These are phyloP conservation scores for Aspergillus melleus DNA, from an alignment of 2,329 filamentous ascomycete genomes.

Conservation along the genomic window DNA sequence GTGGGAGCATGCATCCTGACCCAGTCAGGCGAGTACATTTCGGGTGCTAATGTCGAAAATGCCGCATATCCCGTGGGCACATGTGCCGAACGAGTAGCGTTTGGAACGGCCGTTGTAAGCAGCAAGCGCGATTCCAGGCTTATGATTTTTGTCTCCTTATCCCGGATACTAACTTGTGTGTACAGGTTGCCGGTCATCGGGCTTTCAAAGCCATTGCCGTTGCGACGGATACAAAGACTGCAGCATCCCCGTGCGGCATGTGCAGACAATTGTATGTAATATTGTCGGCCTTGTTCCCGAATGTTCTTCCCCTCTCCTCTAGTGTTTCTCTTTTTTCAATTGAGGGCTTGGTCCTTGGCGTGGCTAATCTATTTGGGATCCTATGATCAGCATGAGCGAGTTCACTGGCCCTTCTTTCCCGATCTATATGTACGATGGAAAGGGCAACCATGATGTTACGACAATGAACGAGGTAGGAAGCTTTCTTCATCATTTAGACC, in stretches of 20 bases:
- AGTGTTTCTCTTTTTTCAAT: background rate
- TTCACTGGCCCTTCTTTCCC: conserved; percentile 70
- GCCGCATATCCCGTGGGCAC: conserved; percentile 91
- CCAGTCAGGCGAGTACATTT: conserved; percentile 55
- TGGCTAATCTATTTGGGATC: conserved; percentile 6
- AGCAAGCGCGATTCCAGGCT: conserved; percentile 18
- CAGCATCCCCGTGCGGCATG: conserved; percentile 83
- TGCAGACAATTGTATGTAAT: conserved; percentile 77
- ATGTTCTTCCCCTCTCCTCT: background rate
- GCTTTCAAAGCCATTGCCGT: conserved; percentile 80
- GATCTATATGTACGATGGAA: conserved; percentile 89
- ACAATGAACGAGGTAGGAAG: conserved; percentile 41
- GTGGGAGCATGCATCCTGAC: conserved; percentile 81
- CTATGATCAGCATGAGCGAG: conserved; percentile 62
- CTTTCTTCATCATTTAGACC: background rate
- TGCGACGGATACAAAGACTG: conserved; percentile 71
- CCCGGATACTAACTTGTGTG: background rate
- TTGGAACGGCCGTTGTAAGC: conserved; percentile 71
- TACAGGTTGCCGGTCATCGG: conserved; percentile 46
- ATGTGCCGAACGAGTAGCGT: conserved; percentile 88
- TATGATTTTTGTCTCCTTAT: no score
- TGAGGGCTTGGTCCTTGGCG: background rate
- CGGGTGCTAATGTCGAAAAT: conserved; percentile 91
- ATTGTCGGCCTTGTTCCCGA: background rate
- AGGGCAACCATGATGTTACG: conserved; percentile 58